Conservation (phyloP, 495 filamentous ascomycete genomes). For the Tetracladium setigerum region DNA sequence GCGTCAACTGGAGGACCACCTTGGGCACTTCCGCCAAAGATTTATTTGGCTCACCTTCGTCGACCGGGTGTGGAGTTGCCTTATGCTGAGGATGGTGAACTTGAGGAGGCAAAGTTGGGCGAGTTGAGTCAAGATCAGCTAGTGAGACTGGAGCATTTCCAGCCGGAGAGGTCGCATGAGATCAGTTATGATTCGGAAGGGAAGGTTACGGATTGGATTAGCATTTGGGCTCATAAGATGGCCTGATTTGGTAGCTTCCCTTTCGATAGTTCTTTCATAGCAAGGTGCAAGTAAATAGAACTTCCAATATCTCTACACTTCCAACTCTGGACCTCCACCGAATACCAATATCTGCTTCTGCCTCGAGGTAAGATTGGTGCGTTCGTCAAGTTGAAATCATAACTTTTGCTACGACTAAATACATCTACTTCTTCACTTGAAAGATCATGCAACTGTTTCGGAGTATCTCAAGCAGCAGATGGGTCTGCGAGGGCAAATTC, state of each 20-base stretch:
- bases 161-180: slow-evolving; percentile 62
- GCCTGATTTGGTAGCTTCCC: not conserved
- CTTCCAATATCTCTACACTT: no score
- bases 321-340: no score
- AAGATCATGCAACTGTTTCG: no score
- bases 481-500: no score
- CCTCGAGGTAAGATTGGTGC: no score
- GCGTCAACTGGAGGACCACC: slow-evolving; percentile 60
- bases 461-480: no score
- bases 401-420: no score
- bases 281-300: not conserved
- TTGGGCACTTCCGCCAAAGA: slow-evolving; percentile 50
- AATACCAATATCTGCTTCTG: no score
- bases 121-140: slow-evolving; percentile 38
- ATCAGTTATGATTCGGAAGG: slow-evolving; percentile 39
- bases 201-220: slow-evolving; percentile 52
- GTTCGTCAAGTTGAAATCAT: no score
- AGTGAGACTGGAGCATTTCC: slow-evolving; percentile 53
- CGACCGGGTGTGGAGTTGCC: slow-evolving; percentile 56
- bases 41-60: slow-evolving; percentile 60
- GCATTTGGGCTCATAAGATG: slow-evolving; percentile 35
- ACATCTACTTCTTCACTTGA: no score
- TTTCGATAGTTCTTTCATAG: not conserved
- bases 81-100: slow-evolving; percentile 50
- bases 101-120: slow-evolving; percentile 37